Conservation (phyloP, 208 protist species). For the Crithidia thermophila region DNA sequence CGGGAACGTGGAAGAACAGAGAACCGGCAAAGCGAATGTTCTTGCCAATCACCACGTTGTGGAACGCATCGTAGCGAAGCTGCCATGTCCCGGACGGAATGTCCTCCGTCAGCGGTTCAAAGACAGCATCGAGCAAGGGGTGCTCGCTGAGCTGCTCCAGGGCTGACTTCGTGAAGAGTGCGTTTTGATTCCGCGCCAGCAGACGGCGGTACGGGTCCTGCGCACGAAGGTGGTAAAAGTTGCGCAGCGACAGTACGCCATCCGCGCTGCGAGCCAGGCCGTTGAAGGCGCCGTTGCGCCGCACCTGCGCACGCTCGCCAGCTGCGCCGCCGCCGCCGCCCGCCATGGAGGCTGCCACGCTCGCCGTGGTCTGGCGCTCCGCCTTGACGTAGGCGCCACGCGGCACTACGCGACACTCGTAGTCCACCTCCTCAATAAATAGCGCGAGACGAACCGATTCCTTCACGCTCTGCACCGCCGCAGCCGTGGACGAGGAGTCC, state of each 20-base stretch:
- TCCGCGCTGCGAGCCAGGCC: constrained; percentile 48
- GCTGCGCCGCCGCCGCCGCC: neutral
- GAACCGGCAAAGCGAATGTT: constrained; percentile 73
- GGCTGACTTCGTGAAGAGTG: constrained; percentile 50
- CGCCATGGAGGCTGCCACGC: neutral
- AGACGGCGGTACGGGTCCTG: constrained; percentile 73
- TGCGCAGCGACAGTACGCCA: constrained; percentile 65
- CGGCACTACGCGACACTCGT: constrained; percentile 81
- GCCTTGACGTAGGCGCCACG: constrained; percentile 76
- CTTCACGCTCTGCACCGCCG: constrained; percentile 39
- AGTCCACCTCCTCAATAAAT: constrained; percentile 84
- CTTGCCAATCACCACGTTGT: constrained; percentile 68
- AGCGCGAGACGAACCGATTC: constrained; percentile 81
- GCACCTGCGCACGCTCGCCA: constrained; percentile 23
- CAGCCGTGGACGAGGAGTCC: neutral
- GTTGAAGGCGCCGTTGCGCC: constrained; percentile 56
- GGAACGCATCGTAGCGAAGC: constrained; percentile 69
- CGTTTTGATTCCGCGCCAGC: constrained; percentile 42
- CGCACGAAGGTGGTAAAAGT: constrained; percentile 85
- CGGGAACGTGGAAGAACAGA: constrained; percentile 83
- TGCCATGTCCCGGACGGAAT: constrained; percentile 74
- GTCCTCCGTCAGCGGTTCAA: constrained; percentile 79
- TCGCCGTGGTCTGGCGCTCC: constrained; percentile 38
- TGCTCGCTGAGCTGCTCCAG: constrained; percentile 67
- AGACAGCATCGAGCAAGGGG: constrained; percentile 62